phyloP scores from a whole-genome alignment of 495 filamentous ascomycete genomes.

The Annulohypoxylon maeteangense region DNA sequence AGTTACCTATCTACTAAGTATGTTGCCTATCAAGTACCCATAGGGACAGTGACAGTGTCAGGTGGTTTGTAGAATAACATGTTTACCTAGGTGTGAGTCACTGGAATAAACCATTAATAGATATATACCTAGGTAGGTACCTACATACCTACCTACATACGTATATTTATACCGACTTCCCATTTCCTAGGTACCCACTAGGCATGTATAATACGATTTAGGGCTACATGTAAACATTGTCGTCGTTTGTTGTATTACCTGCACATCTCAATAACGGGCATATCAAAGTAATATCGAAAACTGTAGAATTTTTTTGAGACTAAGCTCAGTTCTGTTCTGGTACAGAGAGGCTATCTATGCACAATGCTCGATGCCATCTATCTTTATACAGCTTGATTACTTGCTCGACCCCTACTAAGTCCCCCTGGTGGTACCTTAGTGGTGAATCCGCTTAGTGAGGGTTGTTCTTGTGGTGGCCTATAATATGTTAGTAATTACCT shows the following conservation, averaged over 20 bases:
- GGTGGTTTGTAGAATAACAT: background rate
- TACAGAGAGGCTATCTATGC: slow-evolving; percentile 40
- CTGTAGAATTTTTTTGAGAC: slow-evolving; percentile 35
- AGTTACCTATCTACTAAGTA: too few relatives aligned
- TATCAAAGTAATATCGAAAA: slow-evolving; percentile 25
- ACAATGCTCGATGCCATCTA: slow-evolving; percentile 36
- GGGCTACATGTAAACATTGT: background rate
- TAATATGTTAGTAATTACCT: slow-evolving; percentile 42
- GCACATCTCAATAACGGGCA: background rate
- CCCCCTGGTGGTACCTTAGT: slow-evolving; percentile 9
- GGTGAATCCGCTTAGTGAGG: slow-evolving; percentile 74
- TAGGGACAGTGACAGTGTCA: too few relatives aligned
- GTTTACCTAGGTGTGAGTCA: background rate
- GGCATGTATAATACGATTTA: background rate
- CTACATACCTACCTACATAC: too few relatives aligned
- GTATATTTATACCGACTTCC: background rate
- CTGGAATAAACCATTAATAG: background rate
- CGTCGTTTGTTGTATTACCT: background rate
- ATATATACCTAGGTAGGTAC: background rate
- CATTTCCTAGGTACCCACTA: background rate
- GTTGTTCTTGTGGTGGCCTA: slow-evolving; percentile 99
- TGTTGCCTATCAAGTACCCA: too few relatives aligned
- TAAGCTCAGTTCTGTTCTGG: slow-evolving; percentile 40
- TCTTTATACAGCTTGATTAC: slow-evolving; percentile 56
- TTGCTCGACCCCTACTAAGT: slow-evolving; percentile 40